A percentile compares a stretch with the other conserved stretches of the same genome.
phyloP scores from a whole-genome alignment of 2,329 filamentous ascomycete species.

The Coniochaeta sp. region DNA sequence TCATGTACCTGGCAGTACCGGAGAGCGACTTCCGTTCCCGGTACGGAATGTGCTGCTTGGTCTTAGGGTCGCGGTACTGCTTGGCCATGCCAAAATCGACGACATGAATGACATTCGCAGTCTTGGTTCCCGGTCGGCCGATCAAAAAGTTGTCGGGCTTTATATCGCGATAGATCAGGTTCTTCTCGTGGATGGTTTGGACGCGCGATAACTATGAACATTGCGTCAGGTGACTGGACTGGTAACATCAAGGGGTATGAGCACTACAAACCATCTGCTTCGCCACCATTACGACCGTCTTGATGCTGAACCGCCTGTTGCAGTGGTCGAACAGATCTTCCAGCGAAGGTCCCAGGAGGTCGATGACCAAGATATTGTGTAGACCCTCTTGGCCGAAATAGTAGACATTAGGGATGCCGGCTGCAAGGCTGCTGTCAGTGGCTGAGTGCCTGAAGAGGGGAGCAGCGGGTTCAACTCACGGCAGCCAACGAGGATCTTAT shows the following conservation, averaged over 20 bases:
- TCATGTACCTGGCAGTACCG: slow-evolving; percentile 97
- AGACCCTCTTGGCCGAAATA: slow-evolving; percentile 98
- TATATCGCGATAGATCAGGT: slow-evolving; percentile 97
- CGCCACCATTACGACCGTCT: slow-evolving; percentile 98
- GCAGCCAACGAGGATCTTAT: slow-evolving; percentile 98
- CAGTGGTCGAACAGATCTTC: slow-evolving; percentile 98
- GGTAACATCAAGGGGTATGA: not conserved
- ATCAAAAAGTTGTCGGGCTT: slow-evolving; percentile 99
- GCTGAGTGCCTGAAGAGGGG: not conserved
- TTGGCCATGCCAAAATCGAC: slow-evolving; percentile 99
- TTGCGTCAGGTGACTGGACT: slow-evolving; percentile 16
- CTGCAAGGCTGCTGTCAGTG: slow-evolving; percentile 36
- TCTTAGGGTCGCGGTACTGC: slow-evolving; percentile 97
- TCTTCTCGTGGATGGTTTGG: slow-evolving; percentile 94
- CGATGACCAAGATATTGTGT: slow-evolving; percentile 98
- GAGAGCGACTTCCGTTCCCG: slow-evolving; percentile 94
- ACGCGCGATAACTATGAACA: slow-evolving; percentile 70
- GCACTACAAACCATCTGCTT: slow-evolving; percentile 75
- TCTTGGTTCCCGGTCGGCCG: slow-evolving; percentile 82
- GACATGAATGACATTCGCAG: slow-evolving; percentile 96
- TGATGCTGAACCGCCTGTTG: slow-evolving; percentile 88
- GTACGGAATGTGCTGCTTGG: slow-evolving; percentile 98
- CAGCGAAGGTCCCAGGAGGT: slow-evolving; percentile 87
- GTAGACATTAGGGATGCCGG: slow-evolving; percentile 98
- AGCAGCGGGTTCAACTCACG: slow-evolving; percentile 57